Conservation (phyloP, 306 rosid species). For the Pterocarpus santalinus region DNA sequence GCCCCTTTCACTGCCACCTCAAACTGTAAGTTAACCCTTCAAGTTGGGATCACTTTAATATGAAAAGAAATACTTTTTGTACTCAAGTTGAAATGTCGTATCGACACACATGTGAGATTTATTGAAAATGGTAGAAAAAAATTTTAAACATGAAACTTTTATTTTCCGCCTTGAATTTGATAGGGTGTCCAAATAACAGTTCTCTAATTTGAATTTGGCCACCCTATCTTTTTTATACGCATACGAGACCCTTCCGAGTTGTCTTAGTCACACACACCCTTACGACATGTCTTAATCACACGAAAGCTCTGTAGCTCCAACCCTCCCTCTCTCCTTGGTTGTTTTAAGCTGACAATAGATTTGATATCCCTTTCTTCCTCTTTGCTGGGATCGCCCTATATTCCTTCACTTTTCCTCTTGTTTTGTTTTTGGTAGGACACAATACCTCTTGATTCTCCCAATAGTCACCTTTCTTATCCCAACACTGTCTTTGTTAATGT, state of each 20-base stretch:
- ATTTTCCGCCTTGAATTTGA: too few relatives aligned
- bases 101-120: too few relatives aligned
- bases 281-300: constrained; percentile 34
- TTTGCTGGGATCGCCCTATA: constrained; percentile 11
- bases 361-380: constrained; percentile 7
- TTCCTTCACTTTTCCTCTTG: constrained; percentile 1
- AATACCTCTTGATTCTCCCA: not conserved
- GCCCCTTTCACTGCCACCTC: constrained; percentile 41
- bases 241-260: constrained; percentile 7
- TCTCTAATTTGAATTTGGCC: too few relatives aligned
- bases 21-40: not conserved
- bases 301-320: constrained; percentile 38
- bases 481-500: not conserved
- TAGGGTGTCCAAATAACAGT: too few relatives aligned
- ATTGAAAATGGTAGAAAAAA: too few relatives aligned
- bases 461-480: not conserved
- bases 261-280: constrained; percentile 38
- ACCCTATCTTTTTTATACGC: not conserved
- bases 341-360: not conserved
- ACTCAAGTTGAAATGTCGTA: too few relatives aligned
- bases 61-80: too few relatives aligned
- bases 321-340: not conserved
- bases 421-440: not conserved
- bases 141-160: too few relatives aligned
- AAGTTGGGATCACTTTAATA: too few relatives aligned